A percentile compares a stretch with the other conserved stretches of the same genome.
phyloP scores from a whole-genome alignment of 345 rosid genomes.

The Ailanthus altissimus region DNA sequence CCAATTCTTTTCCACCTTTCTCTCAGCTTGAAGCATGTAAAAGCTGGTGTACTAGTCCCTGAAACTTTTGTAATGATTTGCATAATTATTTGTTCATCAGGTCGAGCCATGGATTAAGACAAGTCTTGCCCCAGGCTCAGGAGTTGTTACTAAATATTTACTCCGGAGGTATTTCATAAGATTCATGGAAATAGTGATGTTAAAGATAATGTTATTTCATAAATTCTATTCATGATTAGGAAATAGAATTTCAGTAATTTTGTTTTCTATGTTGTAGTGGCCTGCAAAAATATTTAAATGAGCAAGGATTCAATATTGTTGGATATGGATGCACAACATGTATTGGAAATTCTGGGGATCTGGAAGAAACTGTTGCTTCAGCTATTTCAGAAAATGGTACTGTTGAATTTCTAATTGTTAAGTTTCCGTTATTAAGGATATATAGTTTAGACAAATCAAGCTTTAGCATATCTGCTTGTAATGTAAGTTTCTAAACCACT shows the following conservation, averaged over 20 bases:
- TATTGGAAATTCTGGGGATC: conserved; percentile 96
- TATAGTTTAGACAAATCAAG: neutral
- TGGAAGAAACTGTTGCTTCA: conserved; percentile 91
- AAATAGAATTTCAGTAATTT: neutral
- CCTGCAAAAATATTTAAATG: conserved; percentile 76
- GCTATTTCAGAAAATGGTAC: conserved; percentile 92
- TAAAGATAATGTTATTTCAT: neutral
- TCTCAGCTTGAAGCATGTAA: neutral
- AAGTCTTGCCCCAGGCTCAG: conserved; percentile 99
- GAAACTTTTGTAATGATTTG: conserved; percentile 15
- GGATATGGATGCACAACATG: conserved; percentile 99
- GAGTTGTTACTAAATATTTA: conserved; percentile 95
- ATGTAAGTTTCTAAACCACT: neutral
- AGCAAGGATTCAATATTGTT: conserved; percentile 93
- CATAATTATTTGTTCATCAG: conserved; percentile 40
- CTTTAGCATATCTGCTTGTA: neutral
- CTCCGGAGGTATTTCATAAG: conserved; percentile 54
- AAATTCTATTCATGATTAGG: neutral
- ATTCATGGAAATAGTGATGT: neutral
- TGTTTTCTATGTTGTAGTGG: conserved; percentile 60
- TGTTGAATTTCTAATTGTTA: neutral
- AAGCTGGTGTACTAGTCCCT: neutral
- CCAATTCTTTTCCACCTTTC: neutral
- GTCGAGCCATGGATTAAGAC: conserved; percentile 98
- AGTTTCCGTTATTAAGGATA: neutral